Conservation (phyloP, 768 basidiomycete species). For the Boletus huronensis region DNA sequence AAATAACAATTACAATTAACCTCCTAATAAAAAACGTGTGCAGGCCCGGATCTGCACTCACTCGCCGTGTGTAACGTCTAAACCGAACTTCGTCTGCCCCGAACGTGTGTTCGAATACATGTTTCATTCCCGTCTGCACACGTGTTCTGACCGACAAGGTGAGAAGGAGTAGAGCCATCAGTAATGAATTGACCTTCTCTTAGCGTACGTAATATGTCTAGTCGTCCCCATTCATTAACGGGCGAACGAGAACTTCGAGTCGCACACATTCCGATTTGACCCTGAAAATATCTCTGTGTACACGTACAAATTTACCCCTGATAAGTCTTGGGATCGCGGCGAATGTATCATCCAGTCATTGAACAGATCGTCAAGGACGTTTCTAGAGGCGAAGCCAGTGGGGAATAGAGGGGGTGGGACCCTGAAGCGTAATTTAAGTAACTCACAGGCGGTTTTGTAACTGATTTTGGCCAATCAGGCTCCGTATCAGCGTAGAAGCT, state of each 20-base stretch:
- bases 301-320: slow-evolving; percentile 9
- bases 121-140: slow-evolving; percentile 9
- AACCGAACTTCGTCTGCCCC: neutral
- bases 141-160: neutral
- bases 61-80: neutral
- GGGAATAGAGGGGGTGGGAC: neutral
- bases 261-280: neutral
- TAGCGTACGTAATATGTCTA: slow-evolving; percentile 2
- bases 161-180: neutral
- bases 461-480: slow-evolving; percentile 5
- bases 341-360: neutral
- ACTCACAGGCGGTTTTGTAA: neutral
- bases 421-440: neutral
- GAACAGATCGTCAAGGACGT: neutral
- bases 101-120: neutral
- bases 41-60: neutral
- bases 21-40: neutral
- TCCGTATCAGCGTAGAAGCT: neutral
- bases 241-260: neutral
- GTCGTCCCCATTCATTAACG: neutral
- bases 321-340: neutral
- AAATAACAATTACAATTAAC: neutral
- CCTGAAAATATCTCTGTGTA: neutral
- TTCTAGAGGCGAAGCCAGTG: neutral
- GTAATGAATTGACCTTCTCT: neutral